Conservation (phyloP, 768 basidiomycete species). For the Dentipellis sp. region DNA sequence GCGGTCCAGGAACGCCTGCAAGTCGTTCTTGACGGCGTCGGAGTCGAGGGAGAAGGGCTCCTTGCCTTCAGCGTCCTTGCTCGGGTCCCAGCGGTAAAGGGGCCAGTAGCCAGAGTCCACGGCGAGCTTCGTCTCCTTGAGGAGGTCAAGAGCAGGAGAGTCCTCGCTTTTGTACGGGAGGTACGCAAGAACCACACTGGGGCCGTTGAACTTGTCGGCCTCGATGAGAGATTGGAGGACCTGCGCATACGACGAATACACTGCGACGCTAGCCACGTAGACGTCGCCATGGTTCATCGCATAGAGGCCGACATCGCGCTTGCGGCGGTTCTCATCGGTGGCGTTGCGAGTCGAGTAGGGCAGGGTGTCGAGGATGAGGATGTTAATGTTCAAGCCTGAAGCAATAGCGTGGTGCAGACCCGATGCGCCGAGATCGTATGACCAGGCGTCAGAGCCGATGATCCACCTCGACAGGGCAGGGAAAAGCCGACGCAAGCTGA, state of each 20-base stretch:
- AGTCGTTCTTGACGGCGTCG: conserved; percentile 86
- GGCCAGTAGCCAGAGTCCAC: conserved; percentile 98
- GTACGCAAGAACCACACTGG: conserved; percentile 89
- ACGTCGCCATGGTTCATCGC: conserved; percentile 98
- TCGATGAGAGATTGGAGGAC: conserved; percentile 87
- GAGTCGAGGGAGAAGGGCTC: conserved; percentile 93
- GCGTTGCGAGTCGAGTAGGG: conserved; percentile 77
- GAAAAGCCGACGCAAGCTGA: conserved; percentile 54
- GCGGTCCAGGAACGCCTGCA: conserved; percentile 88
- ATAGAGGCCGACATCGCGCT: conserved; percentile 95
- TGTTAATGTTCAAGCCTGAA: conserved; percentile 86
- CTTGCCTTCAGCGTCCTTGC: conserved; percentile 60
- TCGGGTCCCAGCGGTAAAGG: conserved; percentile 94
- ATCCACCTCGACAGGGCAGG: conserved; percentile 82
- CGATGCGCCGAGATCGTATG: conserved; percentile 91
- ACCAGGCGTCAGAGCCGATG: conserved; percentile 97
- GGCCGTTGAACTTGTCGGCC: conserved; percentile 84
- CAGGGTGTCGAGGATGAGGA: conserved; percentile 88
- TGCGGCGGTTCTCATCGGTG: conserved; percentile 65
- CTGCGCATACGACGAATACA: conserved; percentile 93
- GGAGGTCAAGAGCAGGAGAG: conserved; percentile 73
- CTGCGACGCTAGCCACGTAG: conserved; percentile 90
- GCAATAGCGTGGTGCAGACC: conserved; percentile 93
- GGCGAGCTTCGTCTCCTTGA: conserved; percentile 96
- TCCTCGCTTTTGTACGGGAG: conserved; percentile 80